Evolutionary conservation across 257 asterid species (phyloP).

Genomic region (Lantana camara): DNA sequence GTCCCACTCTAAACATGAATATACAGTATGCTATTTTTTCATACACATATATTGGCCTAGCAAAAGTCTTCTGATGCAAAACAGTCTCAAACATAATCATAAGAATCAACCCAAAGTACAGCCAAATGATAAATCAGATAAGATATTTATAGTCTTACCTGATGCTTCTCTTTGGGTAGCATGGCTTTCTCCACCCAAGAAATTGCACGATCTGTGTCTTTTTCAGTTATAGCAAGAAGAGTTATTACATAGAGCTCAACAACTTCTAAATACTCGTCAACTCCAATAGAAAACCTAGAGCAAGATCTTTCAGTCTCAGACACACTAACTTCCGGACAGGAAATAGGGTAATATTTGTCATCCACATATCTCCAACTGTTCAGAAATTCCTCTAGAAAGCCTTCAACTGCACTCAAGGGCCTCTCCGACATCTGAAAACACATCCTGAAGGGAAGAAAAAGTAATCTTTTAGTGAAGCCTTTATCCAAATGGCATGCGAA

Average conservation of each 20-base stretch:
- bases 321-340: slow-evolving; percentile 33
- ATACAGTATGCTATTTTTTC: not conserved
- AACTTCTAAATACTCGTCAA: slow-evolving; percentile 63
- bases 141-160: slow-evolving; percentile 50
- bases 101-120: slow-evolving; percentile 1
- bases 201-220: slow-evolving; percentile 63
- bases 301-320: slow-evolving; percentile 35
- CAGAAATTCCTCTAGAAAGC: slow-evolving; percentile 69
- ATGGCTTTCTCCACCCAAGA: slow-evolving; percentile 80
- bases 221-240: slow-evolving; percentile 49
- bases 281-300: slow-evolving; percentile 42
- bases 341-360: slow-evolving; percentile 43
- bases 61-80: not conserved
- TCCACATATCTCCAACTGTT: slow-evolving; percentile 58
- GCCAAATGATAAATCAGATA: slow-evolving; percentile 18
- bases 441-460: slow-evolving; percentile 42
- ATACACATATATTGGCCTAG: not conserved
- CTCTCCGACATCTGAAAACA: slow-evolving; percentile 67
- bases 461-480: not conserved
- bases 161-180: slow-evolving; percentile 72
- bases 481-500: slow-evolving; percentile 5
- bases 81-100: not conserved
- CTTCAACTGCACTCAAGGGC: slow-evolving; percentile 50
- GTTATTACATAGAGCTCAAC: slow-evolving; percentile 78
- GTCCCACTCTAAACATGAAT: no score